These are phyloP conservation scores for Trichoderma hamatum DNA, from an alignment of 2,329 filamentous ascomycete genomes.

Conservation along the genomic window DNA sequence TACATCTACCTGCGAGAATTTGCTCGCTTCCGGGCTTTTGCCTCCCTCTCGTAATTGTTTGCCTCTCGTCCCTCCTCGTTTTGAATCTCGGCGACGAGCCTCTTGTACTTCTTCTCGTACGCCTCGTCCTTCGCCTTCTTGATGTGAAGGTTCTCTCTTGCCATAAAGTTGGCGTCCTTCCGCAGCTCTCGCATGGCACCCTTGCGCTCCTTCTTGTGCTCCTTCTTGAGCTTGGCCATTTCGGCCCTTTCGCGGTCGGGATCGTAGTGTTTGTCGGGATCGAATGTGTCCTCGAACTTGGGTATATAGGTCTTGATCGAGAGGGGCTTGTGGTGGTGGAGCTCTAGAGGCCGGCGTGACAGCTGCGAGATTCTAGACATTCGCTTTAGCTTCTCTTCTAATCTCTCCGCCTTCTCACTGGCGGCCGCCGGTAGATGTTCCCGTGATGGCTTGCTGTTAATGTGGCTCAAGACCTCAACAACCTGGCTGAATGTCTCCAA, in stretches of 20 bases:
- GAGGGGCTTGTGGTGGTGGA: slow-evolving; percentile 86
- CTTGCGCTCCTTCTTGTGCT: slow-evolving; percentile 95
- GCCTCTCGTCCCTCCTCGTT: slow-evolving; percentile 84
- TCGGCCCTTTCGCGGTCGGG: slow-evolving; percentile 89
- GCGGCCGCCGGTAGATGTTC: slow-evolving; percentile 53
- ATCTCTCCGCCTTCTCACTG: slow-evolving; percentile 46
- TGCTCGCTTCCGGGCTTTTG: slow-evolving; percentile 69
- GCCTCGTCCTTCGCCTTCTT: slow-evolving; percentile 93
- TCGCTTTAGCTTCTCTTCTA: slow-evolving; percentile 51
- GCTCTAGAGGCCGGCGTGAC: slow-evolving; percentile 74
- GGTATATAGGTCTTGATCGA: slow-evolving; percentile 87
- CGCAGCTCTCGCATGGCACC: slow-evolving; percentile 90
- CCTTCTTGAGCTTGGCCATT: slow-evolving; percentile 77
- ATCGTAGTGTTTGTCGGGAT: slow-evolving; percentile 96
- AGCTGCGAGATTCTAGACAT: slow-evolving; percentile 65
- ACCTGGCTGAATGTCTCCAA: slow-evolving; percentile 75
- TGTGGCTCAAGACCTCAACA: slow-evolving; percentile 60
- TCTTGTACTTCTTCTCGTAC: slow-evolving; percentile 96
- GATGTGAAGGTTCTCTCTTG: slow-evolving; percentile 82
- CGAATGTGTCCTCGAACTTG: slow-evolving; percentile 95
- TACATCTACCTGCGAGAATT: slow-evolving; percentile 34
- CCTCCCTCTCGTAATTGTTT: slow-evolving; percentile 89
- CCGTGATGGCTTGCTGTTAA: slow-evolving; percentile 58
- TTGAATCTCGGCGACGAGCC: slow-evolving; percentile 92
- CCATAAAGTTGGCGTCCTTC: slow-evolving; percentile 94